Base-by-base conservation (phyloP, 306 rosid species). In the Prunus mira region DNA sequence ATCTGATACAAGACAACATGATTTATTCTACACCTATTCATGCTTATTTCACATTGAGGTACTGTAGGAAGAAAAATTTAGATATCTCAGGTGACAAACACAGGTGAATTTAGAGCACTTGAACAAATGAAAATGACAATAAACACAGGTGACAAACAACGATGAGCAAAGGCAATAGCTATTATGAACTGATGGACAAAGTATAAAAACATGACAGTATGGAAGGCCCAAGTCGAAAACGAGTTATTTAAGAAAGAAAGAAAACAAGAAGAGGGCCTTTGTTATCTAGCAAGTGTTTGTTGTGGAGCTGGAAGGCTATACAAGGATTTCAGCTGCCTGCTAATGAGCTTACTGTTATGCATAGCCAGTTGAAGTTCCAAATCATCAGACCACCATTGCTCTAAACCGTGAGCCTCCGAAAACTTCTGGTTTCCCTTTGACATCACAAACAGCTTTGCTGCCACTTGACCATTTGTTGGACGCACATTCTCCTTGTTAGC, bases 321-420 rank as follows among this genome's bases (percentile, higher is more conserved):
- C 67, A 92, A 79, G 60, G 99, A 96, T 80, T 89, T 85, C 71
- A 96, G 87, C 78, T 96, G 98, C 73, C 87, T 87, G 84, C 87
- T 95, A 73, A 95, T 91, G 76, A 95, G 93, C 80, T 86, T 92
- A 73, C 98, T 95, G 19, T 83, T 90, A 46, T 91, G 89, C 38
- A 87, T 87, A 80, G 90, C 96, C 82, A 88, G 73, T 67, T 91
- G 92, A 84, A 90, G 96, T 68, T 92, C 92, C 77, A 89, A 81
- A 77, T 91, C 97, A 71, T 91, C 94, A 41, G 99, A 92, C 98
- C 98, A 96, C 99, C 99, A 96, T 73, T 96, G 98, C 78, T 89
- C 96, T 67, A 92, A 47, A 12, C 98, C 99, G 82, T 96, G 99
- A 80, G 99, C 99, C 81, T 92, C 96, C 20, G 89, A 71, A 87